Evolutionary conservation across 2,329 filamentous ascomycete genomes (phyloP).

Genomic region (Ceratocystis lukuohia): DNA sequence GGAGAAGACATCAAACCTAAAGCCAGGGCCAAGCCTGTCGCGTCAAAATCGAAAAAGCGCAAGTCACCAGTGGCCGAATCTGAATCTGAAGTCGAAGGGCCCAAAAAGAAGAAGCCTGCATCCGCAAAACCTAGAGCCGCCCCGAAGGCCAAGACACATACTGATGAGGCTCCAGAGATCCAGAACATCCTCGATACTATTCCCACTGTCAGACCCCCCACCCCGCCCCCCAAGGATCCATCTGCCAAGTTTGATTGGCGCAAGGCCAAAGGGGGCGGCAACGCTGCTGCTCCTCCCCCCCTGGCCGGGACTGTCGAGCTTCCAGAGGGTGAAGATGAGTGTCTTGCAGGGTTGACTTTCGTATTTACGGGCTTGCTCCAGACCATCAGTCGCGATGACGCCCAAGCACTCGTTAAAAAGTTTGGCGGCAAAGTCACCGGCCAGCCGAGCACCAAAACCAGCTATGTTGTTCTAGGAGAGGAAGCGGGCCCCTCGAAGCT

Average conservation of each 20-base stretch:
- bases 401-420: conserved; percentile 71
- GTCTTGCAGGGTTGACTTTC: conserved; percentile 76
- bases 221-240: conserved; percentile 60
- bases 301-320: conserved; percentile 54
- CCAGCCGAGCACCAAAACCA: conserved; percentile 83
- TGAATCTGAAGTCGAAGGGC: conserved; percentile 45
- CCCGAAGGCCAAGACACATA: conserved; percentile 45
- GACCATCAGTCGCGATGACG: conserved; percentile 71
- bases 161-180: conserved; percentile 54
- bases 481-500: conserved; percentile 93
- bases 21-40: conserved; percentile 25
- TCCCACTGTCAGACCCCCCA: conserved; percentile 66
- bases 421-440: conserved; percentile 85
- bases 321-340: conserved; percentile 75
- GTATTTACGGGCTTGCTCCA: conserved; percentile 88
- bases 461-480: conserved; percentile 76
- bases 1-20: conserved; percentile 39
- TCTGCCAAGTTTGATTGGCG: conserved; percentile 70
- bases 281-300: conserved; percentile 46
- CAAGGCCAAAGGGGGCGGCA: conserved; percentile 45
- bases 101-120: conserved; percentile 48
- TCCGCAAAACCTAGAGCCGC: conserved; percentile 45
- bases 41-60: conserved; percentile 37
- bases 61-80: conserved; percentile 43
- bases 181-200: conserved; percentile 82